Evolutionary conservation across 2,329 filamentous ascomycete genomes (phyloP).

Genomic region (Myotisia sp.): DNA sequence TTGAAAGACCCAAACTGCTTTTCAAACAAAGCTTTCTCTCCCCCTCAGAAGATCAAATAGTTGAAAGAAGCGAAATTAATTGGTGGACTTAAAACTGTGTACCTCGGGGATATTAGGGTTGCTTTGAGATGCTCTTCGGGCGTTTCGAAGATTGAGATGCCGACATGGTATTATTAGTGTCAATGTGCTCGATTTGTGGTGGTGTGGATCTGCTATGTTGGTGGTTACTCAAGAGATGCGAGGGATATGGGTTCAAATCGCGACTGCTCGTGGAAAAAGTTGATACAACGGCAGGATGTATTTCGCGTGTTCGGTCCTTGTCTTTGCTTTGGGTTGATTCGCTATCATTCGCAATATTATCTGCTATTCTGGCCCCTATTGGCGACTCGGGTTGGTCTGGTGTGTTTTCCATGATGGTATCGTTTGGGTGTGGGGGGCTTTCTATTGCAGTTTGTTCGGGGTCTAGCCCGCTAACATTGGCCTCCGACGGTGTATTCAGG

Average conservation of each 20-base stretch:
- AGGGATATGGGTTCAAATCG: conserved; percentile 35
- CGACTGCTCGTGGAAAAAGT: conserved; percentile 39
- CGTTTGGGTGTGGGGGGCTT: conserved; percentile 6
- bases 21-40: no score
- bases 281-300: conserved; percentile 34
- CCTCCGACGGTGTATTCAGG: conserved; percentile 20
- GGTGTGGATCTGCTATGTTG: conserved; percentile 15
- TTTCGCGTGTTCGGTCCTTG: conserved; percentile 15
- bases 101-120: no score
- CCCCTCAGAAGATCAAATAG: no score
- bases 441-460: conserved; percentile 21
- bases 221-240: conserved; percentile 24
- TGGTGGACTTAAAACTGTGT: no score
- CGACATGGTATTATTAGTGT: conserved; percentile 11
- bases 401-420: neutral
- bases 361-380: neutral
- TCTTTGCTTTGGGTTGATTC: conserved; percentile 1
- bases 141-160: conserved; percentile 9
- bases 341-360: neutral
- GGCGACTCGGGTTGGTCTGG: neutral
- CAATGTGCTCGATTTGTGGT: conserved; percentile 17
- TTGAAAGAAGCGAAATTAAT: no score
- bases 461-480: conserved; percentile 9
- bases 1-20: no score
- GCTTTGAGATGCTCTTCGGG: conserved; percentile 12